Percentiles rank a stretch among this genome's conserved stretches.
Conservation (phyloP, 192 early-diverging fungal species). For the Backusella australiensis region DNA sequence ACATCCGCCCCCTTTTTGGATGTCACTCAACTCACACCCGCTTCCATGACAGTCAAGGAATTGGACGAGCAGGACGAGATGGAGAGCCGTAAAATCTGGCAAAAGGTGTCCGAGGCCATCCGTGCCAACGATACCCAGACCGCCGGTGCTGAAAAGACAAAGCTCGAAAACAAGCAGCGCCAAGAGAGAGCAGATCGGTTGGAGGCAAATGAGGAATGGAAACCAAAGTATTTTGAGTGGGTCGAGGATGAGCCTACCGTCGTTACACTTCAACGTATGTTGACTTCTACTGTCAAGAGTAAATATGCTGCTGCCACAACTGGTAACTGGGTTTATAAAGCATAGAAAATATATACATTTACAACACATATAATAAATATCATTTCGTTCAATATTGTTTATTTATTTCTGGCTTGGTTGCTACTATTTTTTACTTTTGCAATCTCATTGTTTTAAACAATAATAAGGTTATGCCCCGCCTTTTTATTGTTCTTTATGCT, state of each 20-base stretch:
- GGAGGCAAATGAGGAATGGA: conserved; percentile 40
- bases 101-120: conserved; percentile 64
- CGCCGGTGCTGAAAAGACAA: conserved; percentile 63
- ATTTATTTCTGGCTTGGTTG: background rate
- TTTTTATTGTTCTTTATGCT: background rate
- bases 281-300: conserved; percentile 19
- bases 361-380: background rate
- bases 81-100: conserved; percentile 71
- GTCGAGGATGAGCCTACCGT: conserved; percentile 21
- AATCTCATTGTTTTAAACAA: background rate
- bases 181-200: conserved; percentile 52
- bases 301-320: conserved; percentile 24
- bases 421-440: background rate
- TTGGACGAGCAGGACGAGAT: conserved; percentile 53
- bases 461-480: background rate
- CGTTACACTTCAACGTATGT: conserved; percentile 28
- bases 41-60: conserved; percentile 55
- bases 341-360: background rate
- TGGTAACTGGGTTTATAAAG: conserved; percentile 31
- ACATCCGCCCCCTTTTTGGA: conserved; percentile 59
- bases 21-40: conserved; percentile 44
- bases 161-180: conserved; percentile 65
- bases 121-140: conserved; percentile 58
- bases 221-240: conserved; percentile 32
- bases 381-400: background rate